Evolutionary conservation across 108 stramenopile genomes (phyloP), one percentile per base, ranked within the genome.

Genomic region (Nitzschia sp.): DNA sequence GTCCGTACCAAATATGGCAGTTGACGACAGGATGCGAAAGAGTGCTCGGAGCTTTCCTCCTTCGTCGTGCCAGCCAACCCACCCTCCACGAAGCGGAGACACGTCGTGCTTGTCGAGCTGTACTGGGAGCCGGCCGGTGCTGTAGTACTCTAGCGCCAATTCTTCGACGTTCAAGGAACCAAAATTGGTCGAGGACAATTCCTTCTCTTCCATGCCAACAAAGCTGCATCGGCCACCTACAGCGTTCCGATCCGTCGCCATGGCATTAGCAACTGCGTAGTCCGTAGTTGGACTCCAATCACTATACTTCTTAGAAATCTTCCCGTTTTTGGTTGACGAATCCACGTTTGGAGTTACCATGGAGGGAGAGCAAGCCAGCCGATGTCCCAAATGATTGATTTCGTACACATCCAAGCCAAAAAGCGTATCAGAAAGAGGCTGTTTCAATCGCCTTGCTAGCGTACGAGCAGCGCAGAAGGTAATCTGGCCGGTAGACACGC

Each of bases 61-160:
- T 70, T 94, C 93, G 64, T 89, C 83, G 59, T 94, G 93, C 82
- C 85, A 94, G 0, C 93, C 93, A n/a, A 70, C 56, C 85, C 88
- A 93, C 0, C 77, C 74, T 23, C 89, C 89, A 32, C 65, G 58
- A 21, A 51, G 4, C 11, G 60, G 23, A 29, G 56, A 24, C n/a
- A n/a, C n/a, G n/a, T n/a, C n/a, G 30, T 35, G 32, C 19, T 69
- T 55, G 28, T 76, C 49, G 1, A 19, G 48, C 73, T 32, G 23
- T 4, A 23, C 29, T 21, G 93, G 90, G 31, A 91, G 81, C 24
- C 88, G 56, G 36, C 87, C 93, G 58, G 70, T 57, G 32, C 54
- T 34, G 59, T 94, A 94, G 68, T 82, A 82, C 60, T 90, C 89
- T 54, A 86, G 77, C 3, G 93, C 93, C n/a, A 89, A 82, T 64